A percentile compares a stretch with the other conserved stretches of the same genome.
phyloP scores from a whole-genome alignment of 2,329 filamentous ascomycete genomes.

The Fusarium sp. region DNA sequence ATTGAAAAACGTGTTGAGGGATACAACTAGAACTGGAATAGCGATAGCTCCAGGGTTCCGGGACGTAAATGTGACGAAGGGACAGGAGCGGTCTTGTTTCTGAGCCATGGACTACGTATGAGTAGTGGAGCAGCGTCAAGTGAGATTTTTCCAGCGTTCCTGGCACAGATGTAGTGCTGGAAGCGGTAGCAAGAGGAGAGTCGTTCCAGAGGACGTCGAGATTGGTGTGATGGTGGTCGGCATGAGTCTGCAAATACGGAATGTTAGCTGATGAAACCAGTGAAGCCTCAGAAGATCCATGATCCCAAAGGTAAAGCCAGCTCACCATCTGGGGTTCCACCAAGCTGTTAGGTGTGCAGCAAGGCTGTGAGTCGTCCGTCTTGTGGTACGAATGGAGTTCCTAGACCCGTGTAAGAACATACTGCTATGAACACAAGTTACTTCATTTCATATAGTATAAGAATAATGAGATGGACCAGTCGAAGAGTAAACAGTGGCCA shows the following conservation, averaged over 20 bases:
- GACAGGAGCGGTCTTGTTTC: neutral
- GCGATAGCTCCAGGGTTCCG: neutral
- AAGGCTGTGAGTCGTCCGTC: neutral
- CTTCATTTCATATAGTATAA: neutral
- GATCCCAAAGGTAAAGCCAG: neutral
- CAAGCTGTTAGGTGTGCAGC: neutral
- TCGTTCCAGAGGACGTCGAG: neutral
- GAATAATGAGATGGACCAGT: neutral
- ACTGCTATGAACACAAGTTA: neutral
- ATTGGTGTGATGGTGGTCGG: neutral
- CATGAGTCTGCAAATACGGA: neutral
- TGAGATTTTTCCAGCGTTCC: neutral
- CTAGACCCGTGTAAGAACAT: neutral
- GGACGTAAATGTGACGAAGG: neutral
- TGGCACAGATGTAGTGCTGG: neutral
- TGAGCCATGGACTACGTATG: neutral
- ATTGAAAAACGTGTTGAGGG: neutral
- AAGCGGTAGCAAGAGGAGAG: neutral
- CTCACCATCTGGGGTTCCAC: neutral
- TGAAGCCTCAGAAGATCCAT: neutral
- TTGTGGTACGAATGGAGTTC: neutral
- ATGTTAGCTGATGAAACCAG: neutral
- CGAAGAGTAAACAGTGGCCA: neutral
- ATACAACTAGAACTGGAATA: neutral
- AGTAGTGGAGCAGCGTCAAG: neutral